These are phyloP conservation scores for Kodamaea hsintzibuensis DNA, from an alignment of 805 yeast species.

Conservation along the genomic window DNA sequence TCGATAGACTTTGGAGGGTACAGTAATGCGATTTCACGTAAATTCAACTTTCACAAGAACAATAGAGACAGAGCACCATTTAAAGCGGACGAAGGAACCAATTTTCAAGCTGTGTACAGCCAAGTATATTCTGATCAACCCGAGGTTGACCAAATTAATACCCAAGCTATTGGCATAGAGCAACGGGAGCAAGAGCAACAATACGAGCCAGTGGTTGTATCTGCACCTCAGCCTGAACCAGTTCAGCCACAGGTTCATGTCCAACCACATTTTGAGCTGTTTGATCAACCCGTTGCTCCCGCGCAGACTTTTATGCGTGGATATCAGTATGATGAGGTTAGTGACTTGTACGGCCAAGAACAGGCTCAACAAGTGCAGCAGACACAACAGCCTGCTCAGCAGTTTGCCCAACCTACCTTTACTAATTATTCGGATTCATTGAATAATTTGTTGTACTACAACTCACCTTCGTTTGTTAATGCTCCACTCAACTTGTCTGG, in stretches of 20 bases:
- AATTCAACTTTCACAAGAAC: background rate
- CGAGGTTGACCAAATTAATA: constrained; percentile 14
- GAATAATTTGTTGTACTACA: constrained; percentile 1
- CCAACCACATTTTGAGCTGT: constrained; percentile 1
- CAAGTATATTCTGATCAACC: constrained; percentile 17
- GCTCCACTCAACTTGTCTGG: constrained; percentile 2
- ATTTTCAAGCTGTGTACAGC: constrained; percentile 15
- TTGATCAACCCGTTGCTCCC: background rate
- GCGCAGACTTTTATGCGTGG: background rate
- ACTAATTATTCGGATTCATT: background rate
- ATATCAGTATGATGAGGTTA: background rate
- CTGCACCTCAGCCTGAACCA: background rate
- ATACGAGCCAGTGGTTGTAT: background rate
- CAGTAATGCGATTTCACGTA: constrained; percentile 22
- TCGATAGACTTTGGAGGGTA: constrained; percentile 42
- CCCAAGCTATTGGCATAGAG: constrained; percentile 12
- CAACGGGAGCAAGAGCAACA: constrained; percentile 12
- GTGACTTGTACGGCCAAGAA: background rate
- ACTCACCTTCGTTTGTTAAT: background rate
- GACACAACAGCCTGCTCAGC: background rate
- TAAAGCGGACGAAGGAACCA: constrained; percentile 1
- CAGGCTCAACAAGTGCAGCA: background rate
- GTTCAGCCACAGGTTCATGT: background rate
- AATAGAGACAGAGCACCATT: background rate
- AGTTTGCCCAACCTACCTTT: background rate